A percentile compares a stretch with the other conserved stretches of the same genome.
Conservation (phyloP, 306 rosid genomes). For the Sicyos baderoa region DNA sequence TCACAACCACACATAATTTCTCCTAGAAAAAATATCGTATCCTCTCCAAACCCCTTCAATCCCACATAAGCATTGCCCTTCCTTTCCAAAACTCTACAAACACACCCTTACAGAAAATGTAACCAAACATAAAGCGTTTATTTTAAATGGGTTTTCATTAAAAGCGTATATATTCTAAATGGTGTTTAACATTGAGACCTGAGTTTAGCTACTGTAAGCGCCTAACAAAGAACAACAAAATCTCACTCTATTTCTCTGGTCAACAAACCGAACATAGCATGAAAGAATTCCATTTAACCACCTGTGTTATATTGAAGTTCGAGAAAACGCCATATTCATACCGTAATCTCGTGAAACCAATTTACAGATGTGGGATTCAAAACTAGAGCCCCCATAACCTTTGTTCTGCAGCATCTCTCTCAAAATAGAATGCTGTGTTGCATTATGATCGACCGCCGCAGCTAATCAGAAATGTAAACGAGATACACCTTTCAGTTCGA, state of each 20-base stretch:
- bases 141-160: too few relatives aligned
- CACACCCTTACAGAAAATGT: too few relatives aligned
- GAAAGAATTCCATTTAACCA: background rate
- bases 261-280: background rate
- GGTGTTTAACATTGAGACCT: too few relatives aligned
- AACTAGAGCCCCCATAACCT: background rate
- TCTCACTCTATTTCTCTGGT: background rate
- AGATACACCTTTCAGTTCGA: background rate
- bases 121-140: too few relatives aligned
- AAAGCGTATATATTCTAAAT: too few relatives aligned
- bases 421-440: background rate
- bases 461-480: constrained; percentile 3
- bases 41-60: too few relatives aligned
- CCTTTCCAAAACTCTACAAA: too few relatives aligned
- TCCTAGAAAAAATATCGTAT: too few relatives aligned
- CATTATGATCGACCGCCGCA: background rate
- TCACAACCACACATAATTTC: too few relatives aligned
- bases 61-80: too few relatives aligned
- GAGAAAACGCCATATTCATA: constrained; percentile 4
- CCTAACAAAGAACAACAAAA: too few relatives aligned
- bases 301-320: background rate
- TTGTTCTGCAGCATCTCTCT: background rate
- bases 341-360: constrained; percentile 4
- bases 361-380: constrained; percentile 9
- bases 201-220: too few relatives aligned